A percentile compares a stretch with the other conserved stretches of the same genome.
Conservation (phyloP, 768 basidiomycete genomes). For the Epithele typhae region DNA sequence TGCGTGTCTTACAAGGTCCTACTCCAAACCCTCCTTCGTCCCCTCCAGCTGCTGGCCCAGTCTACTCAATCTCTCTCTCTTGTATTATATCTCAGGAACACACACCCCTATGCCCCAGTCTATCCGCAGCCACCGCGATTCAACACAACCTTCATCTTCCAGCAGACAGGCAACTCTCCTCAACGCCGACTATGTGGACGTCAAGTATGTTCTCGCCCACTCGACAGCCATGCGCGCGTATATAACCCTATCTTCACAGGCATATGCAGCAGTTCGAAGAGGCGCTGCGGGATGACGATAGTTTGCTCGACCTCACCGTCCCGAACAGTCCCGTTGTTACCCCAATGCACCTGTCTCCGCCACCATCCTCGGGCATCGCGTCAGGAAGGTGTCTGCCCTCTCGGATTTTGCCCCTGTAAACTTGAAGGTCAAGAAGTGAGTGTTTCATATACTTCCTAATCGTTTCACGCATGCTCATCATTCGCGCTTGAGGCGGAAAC, state of each 20-base stretch:
- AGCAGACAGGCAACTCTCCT: slow-evolving; percentile 24
- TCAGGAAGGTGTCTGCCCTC: slow-evolving; percentile 77
- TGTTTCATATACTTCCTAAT: neutral
- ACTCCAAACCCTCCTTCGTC: neutral
- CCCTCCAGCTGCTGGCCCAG: slow-evolving; percentile 7
- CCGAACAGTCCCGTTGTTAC: slow-evolving; percentile 21
- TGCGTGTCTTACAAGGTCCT: too few relatives aligned
- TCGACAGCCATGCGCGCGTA: too few relatives aligned
- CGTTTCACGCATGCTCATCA: too few relatives aligned
- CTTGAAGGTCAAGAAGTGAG: slow-evolving; percentile 71
- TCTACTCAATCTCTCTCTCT: neutral
- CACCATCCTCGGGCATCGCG: slow-evolving; percentile 38
- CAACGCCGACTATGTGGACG: slow-evolving; percentile 60
- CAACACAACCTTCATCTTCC: too few relatives aligned
- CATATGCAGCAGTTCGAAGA: slow-evolving; percentile 76
- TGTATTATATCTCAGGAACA: slow-evolving; percentile 11
- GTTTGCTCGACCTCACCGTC: slow-evolving; percentile 8
- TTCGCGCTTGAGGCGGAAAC: slow-evolving; percentile 39
- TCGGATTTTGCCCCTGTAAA: slow-evolving; percentile 92
- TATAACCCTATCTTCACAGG: slow-evolving; percentile 25
- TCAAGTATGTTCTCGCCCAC: slow-evolving; percentile 42
- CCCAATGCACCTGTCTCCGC: slow-evolving; percentile 7
- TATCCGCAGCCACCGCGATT: neutral
- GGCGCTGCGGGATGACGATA: slow-evolving; percentile 44
- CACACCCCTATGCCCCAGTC: neutral